These are phyloP conservation scores for Plantago ovata DNA, from an alignment of 257 asterid species.

Conservation along the genomic window DNA sequence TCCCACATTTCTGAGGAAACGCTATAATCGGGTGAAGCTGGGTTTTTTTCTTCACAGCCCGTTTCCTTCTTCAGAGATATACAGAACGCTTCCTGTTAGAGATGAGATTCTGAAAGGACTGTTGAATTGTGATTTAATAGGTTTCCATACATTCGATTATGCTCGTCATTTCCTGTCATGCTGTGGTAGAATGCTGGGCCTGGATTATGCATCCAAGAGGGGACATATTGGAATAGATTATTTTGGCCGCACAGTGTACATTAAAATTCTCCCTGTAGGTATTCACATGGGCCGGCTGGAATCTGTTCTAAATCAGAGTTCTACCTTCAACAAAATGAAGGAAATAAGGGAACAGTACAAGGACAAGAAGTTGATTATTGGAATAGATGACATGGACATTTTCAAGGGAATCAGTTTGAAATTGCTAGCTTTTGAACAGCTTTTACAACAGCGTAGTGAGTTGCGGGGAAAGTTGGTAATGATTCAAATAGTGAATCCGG, in stretches of 20 bases:
- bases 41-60: conserved; percentile 96
- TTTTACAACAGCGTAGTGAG: conserved; percentile 43
- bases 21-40: conserved; percentile 68
- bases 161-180: conserved; percentile 94
- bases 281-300: conserved; percentile 85
- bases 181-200: conserved; percentile 87
- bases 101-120: conserved; percentile 83
- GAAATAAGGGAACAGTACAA: conserved; percentile 60
- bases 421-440: conserved; percentile 78
- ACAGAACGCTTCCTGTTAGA: conserved; percentile 84
- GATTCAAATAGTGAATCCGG: conserved; percentile 90
- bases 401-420: conserved; percentile 87
- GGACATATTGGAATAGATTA: conserved; percentile 94
- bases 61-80: conserved; percentile 91
- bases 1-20: conserved; percentile 87
- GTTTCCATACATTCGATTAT: conserved; percentile 89
- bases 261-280: conserved; percentile 87
- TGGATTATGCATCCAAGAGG: conserved; percentile 85
- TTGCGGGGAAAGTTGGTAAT: conserved; percentile 58
- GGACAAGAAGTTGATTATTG: conserved; percentile 74
- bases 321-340: conserved; percentile 57
- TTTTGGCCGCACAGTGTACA: conserved; percentile 81
- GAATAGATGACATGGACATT: conserved; percentile 94
- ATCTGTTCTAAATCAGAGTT: conserved; percentile 61
- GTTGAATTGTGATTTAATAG: conserved; percentile 71